These are phyloP conservation scores for Porodaedalea pini DNA, from an alignment of 1,284 basidiomycete species.

Conservation along the genomic window DNA sequence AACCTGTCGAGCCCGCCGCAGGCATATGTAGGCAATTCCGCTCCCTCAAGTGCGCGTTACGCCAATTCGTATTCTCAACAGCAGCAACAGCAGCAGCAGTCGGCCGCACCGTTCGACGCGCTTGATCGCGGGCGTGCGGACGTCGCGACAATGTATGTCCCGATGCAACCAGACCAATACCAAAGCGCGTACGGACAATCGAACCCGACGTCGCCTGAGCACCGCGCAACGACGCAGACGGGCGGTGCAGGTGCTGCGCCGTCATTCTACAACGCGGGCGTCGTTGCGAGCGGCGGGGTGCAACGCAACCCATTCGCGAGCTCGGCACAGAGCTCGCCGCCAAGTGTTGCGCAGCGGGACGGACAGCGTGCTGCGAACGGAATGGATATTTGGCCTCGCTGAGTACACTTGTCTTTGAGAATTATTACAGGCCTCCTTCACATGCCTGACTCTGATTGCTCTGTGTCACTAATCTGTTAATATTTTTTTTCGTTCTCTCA, in stretches of 20 bases:
- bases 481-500: not conserved
- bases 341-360: slow-evolving; percentile 49
- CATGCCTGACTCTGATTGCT: not conserved
- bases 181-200: slow-evolving; percentile 45
- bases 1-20: slow-evolving; percentile 68
- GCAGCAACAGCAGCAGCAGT: slow-evolving; percentile 26
- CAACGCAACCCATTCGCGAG: slow-evolving; percentile 57
- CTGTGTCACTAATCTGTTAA: slow-evolving; percentile 1
- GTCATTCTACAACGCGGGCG: slow-evolving; percentile 66
- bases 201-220: slow-evolving; percentile 33
- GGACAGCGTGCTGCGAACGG: slow-evolving; percentile 54
- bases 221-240: slow-evolving; percentile 24
- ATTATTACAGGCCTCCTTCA: not conserved
- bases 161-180: slow-evolving; percentile 77
- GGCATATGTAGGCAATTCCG: slow-evolving; percentile 52
- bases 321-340: slow-evolving; percentile 26
- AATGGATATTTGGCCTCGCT: slow-evolving; percentile 76
- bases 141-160: slow-evolving; percentile 65
- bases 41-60: slow-evolving; percentile 56
- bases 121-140: slow-evolving; percentile 56
- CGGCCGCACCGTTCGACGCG: slow-evolving; percentile 51
- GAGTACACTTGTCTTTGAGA: not conserved
- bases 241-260: slow-evolving; percentile 47
- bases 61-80: slow-evolving; percentile 45
- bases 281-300: slow-evolving; percentile 49